Evolutionary conservation across 2,329 filamentous ascomycete genomes (phyloP).

Genomic region (Lasiodiplodia sp.): DNA sequence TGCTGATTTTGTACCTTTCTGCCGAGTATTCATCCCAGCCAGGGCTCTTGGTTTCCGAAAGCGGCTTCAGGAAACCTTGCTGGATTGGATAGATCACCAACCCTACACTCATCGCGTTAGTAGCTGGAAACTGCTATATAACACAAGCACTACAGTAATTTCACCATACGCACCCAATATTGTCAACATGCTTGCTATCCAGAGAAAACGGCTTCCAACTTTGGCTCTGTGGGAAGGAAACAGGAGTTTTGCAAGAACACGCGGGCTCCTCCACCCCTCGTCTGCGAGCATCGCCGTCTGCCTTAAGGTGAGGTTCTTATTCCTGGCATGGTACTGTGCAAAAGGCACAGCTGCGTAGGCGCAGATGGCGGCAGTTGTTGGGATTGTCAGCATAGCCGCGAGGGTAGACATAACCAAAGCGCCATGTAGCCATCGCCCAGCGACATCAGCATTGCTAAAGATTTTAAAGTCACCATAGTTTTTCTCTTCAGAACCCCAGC

Average conservation of each 20-base stretch:
- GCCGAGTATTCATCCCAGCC: neutral
- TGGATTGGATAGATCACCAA: neutral
- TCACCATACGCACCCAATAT: neutral
- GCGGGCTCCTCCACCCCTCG: neutral
- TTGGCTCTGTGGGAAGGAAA: neutral
- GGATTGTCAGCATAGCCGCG: neutral
- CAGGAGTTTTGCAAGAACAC: neutral
- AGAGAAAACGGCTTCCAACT: neutral
- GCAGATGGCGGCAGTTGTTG: neutral
- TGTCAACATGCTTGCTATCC: neutral
- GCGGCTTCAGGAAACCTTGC: neutral
- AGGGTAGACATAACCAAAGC: neutral
- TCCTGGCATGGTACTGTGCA: neutral
- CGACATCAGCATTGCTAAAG: neutral
- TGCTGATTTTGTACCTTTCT: neutral
- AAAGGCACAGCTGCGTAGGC: neutral
- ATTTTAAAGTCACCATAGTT: neutral
- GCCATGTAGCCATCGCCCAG: neutral
- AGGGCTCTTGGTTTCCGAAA: neutral
- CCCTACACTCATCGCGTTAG: neutral
- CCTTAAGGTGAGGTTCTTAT: neutral
- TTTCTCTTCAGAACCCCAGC: neutral
- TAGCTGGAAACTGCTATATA: neutral
- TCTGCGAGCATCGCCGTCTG: neutral
- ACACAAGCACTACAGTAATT: too few relatives aligned